Evolutionary conservation across 2,329 filamentous ascomycete genomes (phyloP).

Genomic region (Didymella sp.): DNA sequence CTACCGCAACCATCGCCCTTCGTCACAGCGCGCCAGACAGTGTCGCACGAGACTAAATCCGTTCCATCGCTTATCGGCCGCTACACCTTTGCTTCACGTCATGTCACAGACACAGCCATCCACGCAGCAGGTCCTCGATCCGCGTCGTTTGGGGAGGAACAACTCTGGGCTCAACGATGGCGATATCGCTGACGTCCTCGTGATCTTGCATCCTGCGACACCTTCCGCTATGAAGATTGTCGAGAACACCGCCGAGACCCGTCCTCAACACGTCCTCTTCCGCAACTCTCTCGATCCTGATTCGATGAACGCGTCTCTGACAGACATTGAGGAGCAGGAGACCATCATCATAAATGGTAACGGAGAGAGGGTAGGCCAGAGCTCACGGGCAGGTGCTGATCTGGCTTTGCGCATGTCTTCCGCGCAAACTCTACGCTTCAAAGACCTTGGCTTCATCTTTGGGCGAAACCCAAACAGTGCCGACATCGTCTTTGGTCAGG

Average conservation of each 20-base stretch:
- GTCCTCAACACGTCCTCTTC: slow-evolving; percentile 67
- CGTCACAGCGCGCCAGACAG: neutral
- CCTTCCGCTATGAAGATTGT: slow-evolving; percentile 75
- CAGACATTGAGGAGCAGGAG: slow-evolving; percentile 51
- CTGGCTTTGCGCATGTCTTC: slow-evolving; percentile 84
- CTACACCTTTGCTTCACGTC: neutral
- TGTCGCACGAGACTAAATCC: neutral
- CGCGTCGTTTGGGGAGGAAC: slow-evolving; percentile 77
- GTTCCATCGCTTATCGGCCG: neutral
- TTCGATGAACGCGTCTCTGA: slow-evolving; percentile 48
- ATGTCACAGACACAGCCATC: slow-evolving; percentile 62
- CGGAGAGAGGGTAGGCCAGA: slow-evolving; percentile 27
- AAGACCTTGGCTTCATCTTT: slow-evolving; percentile 79
- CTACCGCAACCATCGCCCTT: slow-evolving; percentile 1
- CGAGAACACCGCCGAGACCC: slow-evolving; percentile 58
- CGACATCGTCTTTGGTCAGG: slow-evolving; percentile 71
- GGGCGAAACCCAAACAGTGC: slow-evolving; percentile 76
- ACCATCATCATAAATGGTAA: slow-evolving; percentile 58
- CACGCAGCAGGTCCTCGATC: slow-evolving; percentile 83
- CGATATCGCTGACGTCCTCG: slow-evolving; percentile 87
- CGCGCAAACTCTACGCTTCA: slow-evolving; percentile 64
- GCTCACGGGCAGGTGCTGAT: slow-evolving; percentile 55
- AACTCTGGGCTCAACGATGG: slow-evolving; percentile 83
- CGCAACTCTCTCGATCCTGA: slow-evolving; percentile 50
- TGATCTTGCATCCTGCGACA: slow-evolving; percentile 82